These are phyloP conservation scores for Microsporum canis DNA, from an alignment of 2,329 filamentous ascomycete genomes.

Conservation along the genomic window DNA sequence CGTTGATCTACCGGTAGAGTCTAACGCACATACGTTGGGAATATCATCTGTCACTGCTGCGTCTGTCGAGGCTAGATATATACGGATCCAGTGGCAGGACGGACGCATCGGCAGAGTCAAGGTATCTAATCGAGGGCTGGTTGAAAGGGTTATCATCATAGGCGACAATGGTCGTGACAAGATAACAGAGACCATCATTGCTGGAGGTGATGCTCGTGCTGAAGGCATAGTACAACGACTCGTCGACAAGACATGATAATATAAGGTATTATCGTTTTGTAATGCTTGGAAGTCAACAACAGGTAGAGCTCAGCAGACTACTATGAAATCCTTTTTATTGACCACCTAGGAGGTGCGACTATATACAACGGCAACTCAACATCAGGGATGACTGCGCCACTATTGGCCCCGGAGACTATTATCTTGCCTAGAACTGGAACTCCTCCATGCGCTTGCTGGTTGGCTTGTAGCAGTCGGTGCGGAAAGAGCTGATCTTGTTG, in stretches of 20 bases:
- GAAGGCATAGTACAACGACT: conserved; percentile 27
- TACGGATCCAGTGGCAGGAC: conserved; percentile 35
- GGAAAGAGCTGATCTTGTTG: conserved; percentile 3
- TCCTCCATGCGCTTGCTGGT: not conserved
- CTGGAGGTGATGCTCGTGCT: conserved; percentile 25
- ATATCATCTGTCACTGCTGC: conserved; percentile 28
- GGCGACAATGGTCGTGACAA: conserved; percentile 32
- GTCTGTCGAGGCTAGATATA: conserved; percentile 31
- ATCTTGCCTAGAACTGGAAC: not conserved
- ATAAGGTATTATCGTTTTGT: not conserved
- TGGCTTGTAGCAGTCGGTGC: not conserved
- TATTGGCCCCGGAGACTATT: not conserved
- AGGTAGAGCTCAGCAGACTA: too few relatives aligned
- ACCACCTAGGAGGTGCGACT: not conserved
- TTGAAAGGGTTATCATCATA: conserved; percentile 35
- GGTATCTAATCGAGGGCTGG: conserved; percentile 29
- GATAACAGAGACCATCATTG: conserved; percentile 25
- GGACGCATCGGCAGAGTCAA: conserved; percentile 35
- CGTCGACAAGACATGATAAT: not conserved
- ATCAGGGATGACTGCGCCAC: not conserved
- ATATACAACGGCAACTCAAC: not conserved
- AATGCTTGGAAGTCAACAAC: too few relatives aligned
- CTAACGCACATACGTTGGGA: conserved; percentile 18
- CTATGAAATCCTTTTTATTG: not conserved
- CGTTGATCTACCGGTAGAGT: not conserved